Conservation (phyloP, 371 early-diverging fungal genomes). For the Rhizomucor pusillus region DNA sequence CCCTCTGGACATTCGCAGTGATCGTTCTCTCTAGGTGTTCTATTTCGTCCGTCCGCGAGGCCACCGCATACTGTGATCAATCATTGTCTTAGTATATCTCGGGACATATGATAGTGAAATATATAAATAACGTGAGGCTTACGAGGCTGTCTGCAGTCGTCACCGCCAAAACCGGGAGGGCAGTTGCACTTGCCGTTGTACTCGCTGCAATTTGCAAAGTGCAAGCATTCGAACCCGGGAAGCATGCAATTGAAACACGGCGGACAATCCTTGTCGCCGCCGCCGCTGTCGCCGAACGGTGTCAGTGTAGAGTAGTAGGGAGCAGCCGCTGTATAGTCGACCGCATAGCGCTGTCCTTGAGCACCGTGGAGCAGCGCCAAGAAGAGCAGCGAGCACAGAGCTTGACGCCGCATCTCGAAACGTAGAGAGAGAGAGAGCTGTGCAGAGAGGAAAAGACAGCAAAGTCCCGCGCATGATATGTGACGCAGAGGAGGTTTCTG, state of each 20-base stretch:
- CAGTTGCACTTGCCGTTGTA: slow-evolving; percentile 83
- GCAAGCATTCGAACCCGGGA: slow-evolving; percentile 71
- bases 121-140: slow-evolving; percentile 19
- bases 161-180: slow-evolving; percentile 87
- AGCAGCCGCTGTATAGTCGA: background rate
- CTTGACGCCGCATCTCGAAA: background rate
- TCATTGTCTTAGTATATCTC: background rate
- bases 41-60: slow-evolving; percentile 61
- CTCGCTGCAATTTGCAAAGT: slow-evolving; percentile 77
- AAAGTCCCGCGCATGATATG: no score
- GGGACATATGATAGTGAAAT: background rate
- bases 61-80: slow-evolving; percentile 59
- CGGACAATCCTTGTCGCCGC: slow-evolving; percentile 61
- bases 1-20: slow-evolving; percentile 82
- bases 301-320: background rate
- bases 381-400: background rate
- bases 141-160: slow-evolving; percentile 80
- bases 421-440: no score
- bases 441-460: no score
- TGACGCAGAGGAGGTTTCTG: no score
- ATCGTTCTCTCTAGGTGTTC: slow-evolving; percentile 57
- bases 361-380: background rate
- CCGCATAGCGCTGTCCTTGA: background rate
- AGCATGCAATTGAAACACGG: slow-evolving; percentile 86
- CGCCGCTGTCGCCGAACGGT: slow-evolving; percentile 5